phyloP scores from a whole-genome alignment of 177 flowering plant genomes.

The Tripterygium wilfordii region DNA sequence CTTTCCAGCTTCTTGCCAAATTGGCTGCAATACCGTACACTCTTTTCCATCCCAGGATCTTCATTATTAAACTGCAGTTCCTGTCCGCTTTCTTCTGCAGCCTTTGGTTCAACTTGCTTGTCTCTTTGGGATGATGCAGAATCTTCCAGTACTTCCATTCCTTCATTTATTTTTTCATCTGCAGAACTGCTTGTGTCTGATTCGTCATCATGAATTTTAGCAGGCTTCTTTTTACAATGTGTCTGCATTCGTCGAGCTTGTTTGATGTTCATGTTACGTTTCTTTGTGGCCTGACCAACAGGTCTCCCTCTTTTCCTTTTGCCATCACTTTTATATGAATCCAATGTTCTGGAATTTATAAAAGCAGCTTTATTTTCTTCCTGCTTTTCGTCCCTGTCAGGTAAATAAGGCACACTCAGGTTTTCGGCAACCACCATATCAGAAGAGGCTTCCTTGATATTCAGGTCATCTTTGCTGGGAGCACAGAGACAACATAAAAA shows the following conservation, averaged over 20 bases:
- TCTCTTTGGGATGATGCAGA: conserved; percentile 13
- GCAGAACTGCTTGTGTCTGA: conserved; percentile 3
- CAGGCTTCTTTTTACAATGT: conserved; percentile 18
- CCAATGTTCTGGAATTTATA: conserved; percentile 10
- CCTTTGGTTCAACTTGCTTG: conserved; percentile 7
- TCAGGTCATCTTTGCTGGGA: conserved; percentile 9
- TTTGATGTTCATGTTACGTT: conserved; percentile 14
- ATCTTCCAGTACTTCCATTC: conserved; percentile 15
- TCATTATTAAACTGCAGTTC: background rate
- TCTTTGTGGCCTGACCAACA: conserved; percentile 15
- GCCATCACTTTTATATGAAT: conserved; percentile 13
- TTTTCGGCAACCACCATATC: conserved; percentile 9
- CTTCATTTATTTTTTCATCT: conserved; percentile 9
- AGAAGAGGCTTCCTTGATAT: conserved; percentile 8
- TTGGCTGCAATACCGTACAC: background rate
- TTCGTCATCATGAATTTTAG: conserved; percentile 14
- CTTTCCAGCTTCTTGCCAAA: conserved; percentile 15
- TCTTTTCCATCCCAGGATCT: conserved; percentile 9
- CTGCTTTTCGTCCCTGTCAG: conserved; percentile 16
- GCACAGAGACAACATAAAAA: background rate
- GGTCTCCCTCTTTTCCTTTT: conserved; percentile 52
- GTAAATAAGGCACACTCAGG: conserved; percentile 9
- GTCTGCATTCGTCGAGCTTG: conserved; percentile 30
- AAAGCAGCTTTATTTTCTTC: conserved; percentile 12
- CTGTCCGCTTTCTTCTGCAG: conserved; percentile 3